Percentiles rank a stretch among this genome's conserved stretches.
Conservation (phyloP, 2,329 filamentous ascomycete species). For the Cordyceps sp. region DNA sequence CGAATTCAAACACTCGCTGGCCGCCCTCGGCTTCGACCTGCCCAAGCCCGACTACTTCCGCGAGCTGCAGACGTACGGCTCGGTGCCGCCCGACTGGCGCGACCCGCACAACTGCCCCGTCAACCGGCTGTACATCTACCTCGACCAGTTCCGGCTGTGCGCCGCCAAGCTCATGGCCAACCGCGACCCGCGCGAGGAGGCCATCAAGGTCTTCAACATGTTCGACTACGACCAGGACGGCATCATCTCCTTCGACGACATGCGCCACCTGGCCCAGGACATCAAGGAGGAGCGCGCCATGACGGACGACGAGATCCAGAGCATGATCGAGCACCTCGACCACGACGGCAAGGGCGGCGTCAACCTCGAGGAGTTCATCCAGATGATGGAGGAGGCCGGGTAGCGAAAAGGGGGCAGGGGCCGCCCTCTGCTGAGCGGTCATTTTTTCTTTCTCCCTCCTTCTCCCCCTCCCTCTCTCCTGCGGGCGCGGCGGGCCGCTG, state of each 20-base stretch:
- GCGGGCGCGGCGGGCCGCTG: too few species aligned
- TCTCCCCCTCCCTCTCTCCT: too few species aligned
- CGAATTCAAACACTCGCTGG: slow-evolving; percentile 91
- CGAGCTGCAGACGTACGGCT: slow-evolving; percentile 67
- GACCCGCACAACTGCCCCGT: slow-evolving; percentile 23
- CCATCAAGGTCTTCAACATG: slow-evolving; percentile 75
- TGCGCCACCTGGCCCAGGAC: slow-evolving; percentile 75
- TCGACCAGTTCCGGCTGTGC: slow-evolving; percentile 44
- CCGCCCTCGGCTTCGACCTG: slow-evolving; percentile 86
- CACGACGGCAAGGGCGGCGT: slow-evolving; percentile 78
- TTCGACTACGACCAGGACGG: slow-evolving; percentile 92
- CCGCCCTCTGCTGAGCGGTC: background rate
- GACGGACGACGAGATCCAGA: slow-evolving; percentile 78
- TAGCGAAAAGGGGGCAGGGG: too few species aligned
- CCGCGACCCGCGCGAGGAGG: slow-evolving; percentile 81
- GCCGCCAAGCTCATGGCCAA: slow-evolving; percentile 67
- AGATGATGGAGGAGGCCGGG: slow-evolving; percentile 35
- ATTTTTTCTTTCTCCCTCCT: background rate
- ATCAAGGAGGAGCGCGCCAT: slow-evolving; percentile 66
- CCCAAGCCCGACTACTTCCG: slow-evolving; percentile 71
- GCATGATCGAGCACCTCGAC: slow-evolving; percentile 98
- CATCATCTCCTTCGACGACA: slow-evolving; percentile 73
- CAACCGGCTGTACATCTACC: slow-evolving; percentile 32
- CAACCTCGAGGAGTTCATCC: slow-evolving; percentile 51
- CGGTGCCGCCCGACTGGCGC: slow-evolving; percentile 45